Evolutionary conservation across 768 basidiomycete species (phyloP).

Genomic region (Lyophyllum atratum): DNA sequence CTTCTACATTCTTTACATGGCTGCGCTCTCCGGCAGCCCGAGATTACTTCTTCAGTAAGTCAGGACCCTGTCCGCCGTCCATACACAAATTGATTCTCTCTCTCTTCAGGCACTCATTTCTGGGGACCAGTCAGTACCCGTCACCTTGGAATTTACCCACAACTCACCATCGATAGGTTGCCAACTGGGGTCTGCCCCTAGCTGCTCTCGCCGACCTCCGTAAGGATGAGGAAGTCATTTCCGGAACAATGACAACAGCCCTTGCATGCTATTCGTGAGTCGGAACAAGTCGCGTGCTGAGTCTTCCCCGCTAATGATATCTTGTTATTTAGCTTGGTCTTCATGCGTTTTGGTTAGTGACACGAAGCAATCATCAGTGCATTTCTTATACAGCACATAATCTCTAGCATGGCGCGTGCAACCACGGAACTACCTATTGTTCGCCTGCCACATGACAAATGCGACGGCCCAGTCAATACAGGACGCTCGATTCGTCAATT

Average conservation of each 20-base stretch:
- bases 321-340: constrained; percentile 57
- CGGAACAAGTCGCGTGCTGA: constrained; percentile 6
- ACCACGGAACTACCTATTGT: constrained; percentile 93
- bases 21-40: constrained; percentile 87
- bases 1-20: constrained; percentile 88
- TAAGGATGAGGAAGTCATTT: constrained; percentile 97
- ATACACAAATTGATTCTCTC: constrained; percentile 6
- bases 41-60: constrained; percentile 94
- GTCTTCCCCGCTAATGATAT: constrained; percentile 10
- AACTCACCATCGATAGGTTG: constrained; percentile 57
- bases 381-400: constrained; percentile 5
- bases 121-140: constrained; percentile 88
- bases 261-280: constrained; percentile 92
- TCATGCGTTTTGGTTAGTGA: constrained; percentile 89
- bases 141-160: constrained; percentile 3
- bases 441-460: constrained; percentile 94
- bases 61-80: not conserved
- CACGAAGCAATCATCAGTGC: not conserved
- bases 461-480: constrained; percentile 84
- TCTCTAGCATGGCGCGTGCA: constrained; percentile 87
- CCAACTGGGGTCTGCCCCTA: constrained; percentile 97
- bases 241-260: constrained; percentile 94
- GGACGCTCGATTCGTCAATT: constrained; percentile 82
- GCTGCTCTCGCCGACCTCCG: constrained; percentile 89
- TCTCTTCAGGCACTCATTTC: constrained; percentile 92